Percentiles rank a stretch among this genome's conserved stretches.
Evolutionary conservation across 176 grass and related monocot species (phyloP).

Genomic region (Themeda triandra): DNA sequence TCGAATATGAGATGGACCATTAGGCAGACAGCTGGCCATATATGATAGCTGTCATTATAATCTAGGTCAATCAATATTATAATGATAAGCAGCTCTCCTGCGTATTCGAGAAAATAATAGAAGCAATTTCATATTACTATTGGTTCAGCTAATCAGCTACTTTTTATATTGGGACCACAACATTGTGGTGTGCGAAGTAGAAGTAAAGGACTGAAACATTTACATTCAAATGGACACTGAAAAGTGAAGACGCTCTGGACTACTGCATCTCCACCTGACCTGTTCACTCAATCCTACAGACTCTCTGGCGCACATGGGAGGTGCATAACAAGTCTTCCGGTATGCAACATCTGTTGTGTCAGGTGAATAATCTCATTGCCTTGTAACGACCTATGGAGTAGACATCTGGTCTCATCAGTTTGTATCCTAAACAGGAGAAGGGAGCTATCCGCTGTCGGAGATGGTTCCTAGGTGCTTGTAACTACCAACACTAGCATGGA

Average conservation of each 20-base stretch:
- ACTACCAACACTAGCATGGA: neutral
- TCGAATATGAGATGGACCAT: neutral
- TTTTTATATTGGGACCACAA: neutral
- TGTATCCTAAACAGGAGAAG: neutral
- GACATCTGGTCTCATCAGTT: neutral
- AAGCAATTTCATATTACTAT: neutral
- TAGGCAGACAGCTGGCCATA: neutral
- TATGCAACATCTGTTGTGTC: neutral
- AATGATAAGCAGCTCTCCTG: neutral
- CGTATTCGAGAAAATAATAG: neutral
- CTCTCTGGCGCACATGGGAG: neutral
- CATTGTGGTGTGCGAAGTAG: neutral
- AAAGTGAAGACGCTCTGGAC: neutral
- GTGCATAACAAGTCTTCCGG: neutral
- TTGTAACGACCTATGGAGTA: neutral
- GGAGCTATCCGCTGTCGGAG: neutral
- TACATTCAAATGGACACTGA: neutral
- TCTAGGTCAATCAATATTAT: neutral
- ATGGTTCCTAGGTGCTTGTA: neutral
- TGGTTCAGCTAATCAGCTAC: neutral
- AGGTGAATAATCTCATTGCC: neutral
- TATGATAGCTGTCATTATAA: neutral
- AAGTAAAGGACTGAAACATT: neutral
- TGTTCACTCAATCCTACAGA: neutral
- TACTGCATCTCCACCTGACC: neutral